A percentile compares a stretch with the other conserved stretches of the same genome.
Conservation (phyloP, 176 grass and related monocot genomes). For the Lolium multiflorum region DNA sequence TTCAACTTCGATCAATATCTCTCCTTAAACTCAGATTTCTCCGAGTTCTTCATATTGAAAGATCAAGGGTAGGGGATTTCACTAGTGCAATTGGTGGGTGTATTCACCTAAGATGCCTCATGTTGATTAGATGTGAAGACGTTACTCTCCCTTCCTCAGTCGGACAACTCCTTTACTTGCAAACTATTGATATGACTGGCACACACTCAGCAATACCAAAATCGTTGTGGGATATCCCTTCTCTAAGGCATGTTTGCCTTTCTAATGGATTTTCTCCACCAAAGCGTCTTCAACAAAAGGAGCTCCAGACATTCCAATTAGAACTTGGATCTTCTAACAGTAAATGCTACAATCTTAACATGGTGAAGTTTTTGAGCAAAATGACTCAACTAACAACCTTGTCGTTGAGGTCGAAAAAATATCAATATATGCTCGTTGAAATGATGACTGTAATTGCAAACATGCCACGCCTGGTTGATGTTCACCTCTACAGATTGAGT, state of each 20-base stretch:
- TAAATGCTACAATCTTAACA: too few species aligned
- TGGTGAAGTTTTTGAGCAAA: neutral
- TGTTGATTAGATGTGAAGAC: neutral
- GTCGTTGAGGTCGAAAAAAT: too few species aligned
- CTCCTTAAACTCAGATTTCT: neutral
- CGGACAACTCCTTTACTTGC: neutral
- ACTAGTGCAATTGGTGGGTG: neutral
- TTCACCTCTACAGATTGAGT: neutral
- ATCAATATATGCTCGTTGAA: neutral
- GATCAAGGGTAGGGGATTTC: neutral
- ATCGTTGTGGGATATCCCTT: slow-evolving; percentile 43
- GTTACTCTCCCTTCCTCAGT: neutral
- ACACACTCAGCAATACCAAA: slow-evolving; percentile 16
- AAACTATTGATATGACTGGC: neutral
- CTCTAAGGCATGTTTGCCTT: neutral
- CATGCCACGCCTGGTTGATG: neutral
- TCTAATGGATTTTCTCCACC: neutral
- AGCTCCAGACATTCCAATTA: neutral
- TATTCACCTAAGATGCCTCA: neutral
- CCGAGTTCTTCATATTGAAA: neutral
- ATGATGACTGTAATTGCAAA: neutral
- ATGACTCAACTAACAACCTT: neutral
- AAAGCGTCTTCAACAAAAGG: neutral
- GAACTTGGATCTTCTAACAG: too few species aligned
- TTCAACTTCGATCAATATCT: neutral